These are phyloP conservation scores for Pythium phragmitis DNA, from an alignment of 352 stramenopile genomes.

Conservation along the genomic window DNA sequence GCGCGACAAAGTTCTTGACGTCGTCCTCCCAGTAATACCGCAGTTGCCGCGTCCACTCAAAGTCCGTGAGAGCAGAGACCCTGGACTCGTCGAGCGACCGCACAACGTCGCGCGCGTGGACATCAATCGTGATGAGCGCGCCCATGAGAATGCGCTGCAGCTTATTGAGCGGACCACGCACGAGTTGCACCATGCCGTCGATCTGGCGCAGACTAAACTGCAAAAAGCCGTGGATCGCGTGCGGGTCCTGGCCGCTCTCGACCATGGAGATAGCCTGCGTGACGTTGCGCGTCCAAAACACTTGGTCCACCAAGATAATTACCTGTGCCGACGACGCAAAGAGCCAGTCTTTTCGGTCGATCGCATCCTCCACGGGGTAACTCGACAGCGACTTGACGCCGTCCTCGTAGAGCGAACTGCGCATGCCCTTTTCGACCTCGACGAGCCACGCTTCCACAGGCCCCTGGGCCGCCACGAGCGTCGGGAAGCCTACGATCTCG, in stretches of 20 bases:
- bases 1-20: constrained; percentile 91
- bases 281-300: constrained; percentile 91
- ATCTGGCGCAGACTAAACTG: constrained; percentile 91
- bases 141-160: constrained; percentile 90
- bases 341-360: constrained; percentile 88
- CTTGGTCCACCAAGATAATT: constrained; percentile 90
- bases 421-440: constrained; percentile 88
- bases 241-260: constrained; percentile 57
- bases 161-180: constrained; percentile 81
- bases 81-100: constrained; percentile 75
- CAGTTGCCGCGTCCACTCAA: constrained; percentile 94
- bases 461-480: constrained; percentile 74
- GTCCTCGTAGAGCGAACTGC: constrained; percentile 83
- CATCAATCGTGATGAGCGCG: constrained; percentile 90
- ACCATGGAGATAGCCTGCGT: constrained; percentile 74
- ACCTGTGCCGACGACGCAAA: constrained; percentile 87
- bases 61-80: constrained; percentile 79
- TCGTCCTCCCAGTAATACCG: constrained; percentile 95
- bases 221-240: constrained; percentile 82
- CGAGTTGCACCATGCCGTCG: constrained; percentile 91
- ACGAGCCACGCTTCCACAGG: constrained; percentile 88
- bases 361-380: constrained; percentile 87
- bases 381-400: constrained; percentile 79
- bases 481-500: constrained; percentile 80
- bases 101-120: constrained; percentile 90